These are phyloP conservation scores for Tylopilus felleus DNA, from an alignment of 768 basidiomycete species.

Conservation along the genomic window DNA sequence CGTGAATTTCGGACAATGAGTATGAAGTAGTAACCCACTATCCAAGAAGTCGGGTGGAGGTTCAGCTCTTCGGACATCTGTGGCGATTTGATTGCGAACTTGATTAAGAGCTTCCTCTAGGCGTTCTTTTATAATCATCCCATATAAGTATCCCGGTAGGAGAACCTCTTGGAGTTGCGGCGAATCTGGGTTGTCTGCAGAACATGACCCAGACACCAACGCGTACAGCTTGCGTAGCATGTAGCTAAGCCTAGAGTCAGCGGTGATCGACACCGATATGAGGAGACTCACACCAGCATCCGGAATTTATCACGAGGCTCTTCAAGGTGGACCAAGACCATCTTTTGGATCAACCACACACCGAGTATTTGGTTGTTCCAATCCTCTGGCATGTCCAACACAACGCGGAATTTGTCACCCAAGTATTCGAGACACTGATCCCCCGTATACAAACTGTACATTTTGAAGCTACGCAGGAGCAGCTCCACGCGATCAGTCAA, in stretches of 20 bases:
- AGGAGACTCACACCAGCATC: slow-evolving; percentile 69
- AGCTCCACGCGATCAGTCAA: slow-evolving; percentile 96
- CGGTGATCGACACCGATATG: background rate
- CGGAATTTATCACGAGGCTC: slow-evolving; percentile 90
- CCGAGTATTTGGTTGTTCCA: slow-evolving; percentile 85
- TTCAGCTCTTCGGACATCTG: slow-evolving; percentile 74
- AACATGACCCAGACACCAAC: slow-evolving; percentile 84
- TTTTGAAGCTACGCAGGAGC: slow-evolving; percentile 91
- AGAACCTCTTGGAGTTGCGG: slow-evolving; percentile 98
- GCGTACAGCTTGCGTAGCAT: slow-evolving; percentile 96
- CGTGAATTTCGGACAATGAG: slow-evolving; percentile 4
- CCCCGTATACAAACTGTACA: slow-evolving; percentile 81
- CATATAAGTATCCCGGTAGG: slow-evolving; percentile 87
- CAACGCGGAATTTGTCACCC: slow-evolving; percentile 94
- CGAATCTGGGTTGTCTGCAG: slow-evolving; percentile 96
- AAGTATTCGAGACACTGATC: slow-evolving; percentile 92
- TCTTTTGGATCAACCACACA: slow-evolving; percentile 74
- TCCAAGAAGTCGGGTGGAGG: slow-evolving; percentile 83
- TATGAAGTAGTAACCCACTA: slow-evolving; percentile 46
- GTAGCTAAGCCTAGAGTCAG: slow-evolving; percentile 54
- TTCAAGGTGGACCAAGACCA: slow-evolving; percentile 87
- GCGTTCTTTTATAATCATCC: slow-evolving; percentile 97
- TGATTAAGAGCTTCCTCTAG: slow-evolving; percentile 84
- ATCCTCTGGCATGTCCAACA: slow-evolving; percentile 88
- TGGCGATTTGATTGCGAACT: slow-evolving; percentile 63